Base-by-base conservation (phyloP, 2,329 filamentous ascomycete species). In the Zopfia rhizophila region DNA sequence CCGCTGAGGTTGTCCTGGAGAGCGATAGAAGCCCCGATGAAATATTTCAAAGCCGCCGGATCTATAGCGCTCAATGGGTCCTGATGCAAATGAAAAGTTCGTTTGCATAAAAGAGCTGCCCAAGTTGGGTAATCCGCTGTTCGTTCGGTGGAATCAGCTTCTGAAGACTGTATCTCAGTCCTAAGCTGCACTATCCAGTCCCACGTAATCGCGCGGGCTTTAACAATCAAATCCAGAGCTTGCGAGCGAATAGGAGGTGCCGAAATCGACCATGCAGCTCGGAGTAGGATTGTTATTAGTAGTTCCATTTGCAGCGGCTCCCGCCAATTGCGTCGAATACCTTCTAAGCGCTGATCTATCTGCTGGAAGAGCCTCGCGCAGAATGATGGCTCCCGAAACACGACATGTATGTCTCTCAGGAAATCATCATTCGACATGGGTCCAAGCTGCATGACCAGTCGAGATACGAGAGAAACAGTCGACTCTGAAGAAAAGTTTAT, bases 401-500 rank as follows among this genome's bases (percentile, higher is more conserved):
- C 54, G 0, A 44, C 52, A 56, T 89, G 84, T 0, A 74, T 60
- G 3, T 70, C 60, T 1, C 86, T 75, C 0, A 82, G 60, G 10
- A 57, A 38, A 36, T 3, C 35, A 0, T 25, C 23, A 0, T 37
- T 29, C 2, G 30, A 70, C 58, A 14, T 61, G 55, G 84, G 83
- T 0, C 87, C 87, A 1, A 74, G 76, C 51, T 89, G 80, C 0
- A 80, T 50, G 0, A 77, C 70, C 1, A 89, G 67, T 7, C 82
- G 79, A 1, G 70, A 68, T 1, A 89, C 60, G 0, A 87, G 53
- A 0, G 70, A 47, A 21, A 74, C 73, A 0, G 81, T 81, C 0
- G 77, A 73, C 21, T 82, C 75, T 0, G 76, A 77, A 21, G 80
- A 82, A 49, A 89, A 82, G 50, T 88, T 87, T 3, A 90, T 38